Percentiles rank a stretch among this genome's conserved stretches.
Conservation (phyloP, 2,329 filamentous ascomycete species). For the Neofusicoccum sp. region DNA sequence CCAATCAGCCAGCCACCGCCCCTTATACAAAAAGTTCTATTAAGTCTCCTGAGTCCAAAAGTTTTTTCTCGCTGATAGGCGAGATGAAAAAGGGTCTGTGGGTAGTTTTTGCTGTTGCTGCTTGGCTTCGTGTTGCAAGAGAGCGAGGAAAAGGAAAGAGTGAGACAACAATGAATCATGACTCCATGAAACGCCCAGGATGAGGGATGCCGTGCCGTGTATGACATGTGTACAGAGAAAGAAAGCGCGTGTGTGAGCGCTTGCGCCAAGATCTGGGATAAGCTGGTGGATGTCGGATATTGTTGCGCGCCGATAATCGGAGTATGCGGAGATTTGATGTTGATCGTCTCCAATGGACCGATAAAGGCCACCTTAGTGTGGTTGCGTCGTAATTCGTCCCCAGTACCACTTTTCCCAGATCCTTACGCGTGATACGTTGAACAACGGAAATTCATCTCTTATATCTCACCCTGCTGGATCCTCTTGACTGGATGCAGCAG, state of each 20-base stretch:
- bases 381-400: slow-evolving; percentile 1
- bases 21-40: neutral
- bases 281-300: neutral
- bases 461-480: slow-evolving; percentile 25
- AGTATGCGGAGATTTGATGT: neutral
- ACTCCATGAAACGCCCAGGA: slow-evolving; percentile 10
- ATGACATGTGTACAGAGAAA: slow-evolving; percentile 13
- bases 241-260: neutral
- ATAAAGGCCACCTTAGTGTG: neutral
- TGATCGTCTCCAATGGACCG: neutral
- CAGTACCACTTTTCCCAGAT: neutral
- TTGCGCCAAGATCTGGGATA: neutral
- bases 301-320: slow-evolving; percentile 1
- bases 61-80: neutral
- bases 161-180: neutral
- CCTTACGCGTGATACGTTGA: neutral
- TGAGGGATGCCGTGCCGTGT: slow-evolving; percentile 7
- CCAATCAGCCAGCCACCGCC: neutral
- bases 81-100: neutral
- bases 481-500: slow-evolving; percentile 85
- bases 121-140: neutral
- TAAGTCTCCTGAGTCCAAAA: neutral
- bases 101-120: neutral
- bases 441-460: slow-evolving; percentile 2
- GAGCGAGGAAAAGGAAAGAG: neutral